Evolutionary conservation across 768 basidiomycete species (phyloP), one percentile per base, ranked within the genome.

Genomic region (Hygrophorus russula): DNA sequence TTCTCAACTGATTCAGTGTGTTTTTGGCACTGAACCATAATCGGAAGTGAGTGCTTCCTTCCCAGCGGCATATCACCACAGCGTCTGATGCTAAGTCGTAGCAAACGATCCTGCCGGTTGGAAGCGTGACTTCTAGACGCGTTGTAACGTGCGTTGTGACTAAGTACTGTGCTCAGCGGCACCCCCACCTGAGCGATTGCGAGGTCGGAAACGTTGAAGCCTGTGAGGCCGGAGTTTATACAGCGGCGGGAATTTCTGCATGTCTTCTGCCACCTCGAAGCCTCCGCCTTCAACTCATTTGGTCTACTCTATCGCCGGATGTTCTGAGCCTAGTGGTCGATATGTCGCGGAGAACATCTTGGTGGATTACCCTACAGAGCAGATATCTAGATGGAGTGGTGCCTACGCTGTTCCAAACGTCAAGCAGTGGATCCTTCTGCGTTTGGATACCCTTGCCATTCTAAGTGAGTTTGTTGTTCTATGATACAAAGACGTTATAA

Each of bases 331-430:
- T 58, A 84, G 81, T 51, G 79, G 78, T 2, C 68, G 65, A 49
- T 86, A 85, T 61, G 67, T 65, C 19, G 71, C 82, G 2, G 75
- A 83, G 47, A 80, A 86, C 49, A 82, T 88, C 43, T 59, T 80
- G 18, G 61, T 74, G 14, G 77, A 86, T 57, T 67, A 65, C 14
- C 82, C 82, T 0, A 57, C 59, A 40, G 81, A 86, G 53, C 75
- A 74, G 45, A 63, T 68, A 2, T 86, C 82, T 55, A 64, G 86
- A 64, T 88, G 84, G 85, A 87, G 82, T 39, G 80, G 79, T 5
- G 76, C 76, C 3, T 67, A 73, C 38, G 76, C 79, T 34, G 67
- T 70, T 4, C 57, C 69, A 4, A 73, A 67, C 50, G 59, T 66
- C 36, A 74, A 72, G 45, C 82, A 86, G 53, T 89, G 83, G 82